These are phyloP conservation scores for Cantharellus anzutake DNA, from an alignment of 768 basidiomycete species.

Conservation along the genomic window DNA sequence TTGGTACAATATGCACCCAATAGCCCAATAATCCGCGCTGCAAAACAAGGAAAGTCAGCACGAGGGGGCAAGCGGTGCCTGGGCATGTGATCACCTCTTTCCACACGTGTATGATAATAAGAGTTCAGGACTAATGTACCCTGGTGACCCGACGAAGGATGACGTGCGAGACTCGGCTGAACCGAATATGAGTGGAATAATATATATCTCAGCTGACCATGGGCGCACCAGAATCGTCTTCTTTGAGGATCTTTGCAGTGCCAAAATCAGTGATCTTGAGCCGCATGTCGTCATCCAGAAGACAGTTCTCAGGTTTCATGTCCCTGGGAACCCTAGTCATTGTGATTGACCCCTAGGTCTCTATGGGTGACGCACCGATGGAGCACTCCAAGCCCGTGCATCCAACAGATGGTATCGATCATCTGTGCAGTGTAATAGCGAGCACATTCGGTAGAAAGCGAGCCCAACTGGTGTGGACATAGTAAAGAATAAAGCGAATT, in stretches of 20 bases:
- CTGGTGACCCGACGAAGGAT: slow-evolving; percentile 79
- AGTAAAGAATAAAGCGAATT: not conserved
- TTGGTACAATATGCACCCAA: slow-evolving; percentile 88
- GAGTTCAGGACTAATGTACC: slow-evolving; percentile 80
- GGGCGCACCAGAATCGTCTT: slow-evolving; percentile 9
- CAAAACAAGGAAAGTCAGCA: slow-evolving; percentile 3
- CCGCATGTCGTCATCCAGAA: slow-evolving; percentile 71
- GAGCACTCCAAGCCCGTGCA: slow-evolving; percentile 78
- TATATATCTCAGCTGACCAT: not conserved
- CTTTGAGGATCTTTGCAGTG: slow-evolving; percentile 42
- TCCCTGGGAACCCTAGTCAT: slow-evolving; percentile 18
- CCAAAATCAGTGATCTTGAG: slow-evolving; percentile 97
- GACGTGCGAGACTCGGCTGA: slow-evolving; percentile 19
- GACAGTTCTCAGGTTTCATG: slow-evolving; percentile 72
- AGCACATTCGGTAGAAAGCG: slow-evolving; percentile 56
- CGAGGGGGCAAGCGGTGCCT: not conserved
- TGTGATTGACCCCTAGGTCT: not conserved
- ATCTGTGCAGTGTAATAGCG: slow-evolving; percentile 82
- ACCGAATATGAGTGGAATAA: not conserved
- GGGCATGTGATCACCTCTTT: slow-evolving; percentile 33
- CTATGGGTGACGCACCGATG: slow-evolving; percentile 32
- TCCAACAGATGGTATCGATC: slow-evolving; percentile 72
- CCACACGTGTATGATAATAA: slow-evolving; percentile 43
- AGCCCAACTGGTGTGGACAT: slow-evolving; percentile 35
- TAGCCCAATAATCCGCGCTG: slow-evolving; percentile 89